These are phyloP conservation scores for Geotrichum aggregatum DNA, from an alignment of 1,139 yeast genomes.

Conservation along the genomic window DNA sequence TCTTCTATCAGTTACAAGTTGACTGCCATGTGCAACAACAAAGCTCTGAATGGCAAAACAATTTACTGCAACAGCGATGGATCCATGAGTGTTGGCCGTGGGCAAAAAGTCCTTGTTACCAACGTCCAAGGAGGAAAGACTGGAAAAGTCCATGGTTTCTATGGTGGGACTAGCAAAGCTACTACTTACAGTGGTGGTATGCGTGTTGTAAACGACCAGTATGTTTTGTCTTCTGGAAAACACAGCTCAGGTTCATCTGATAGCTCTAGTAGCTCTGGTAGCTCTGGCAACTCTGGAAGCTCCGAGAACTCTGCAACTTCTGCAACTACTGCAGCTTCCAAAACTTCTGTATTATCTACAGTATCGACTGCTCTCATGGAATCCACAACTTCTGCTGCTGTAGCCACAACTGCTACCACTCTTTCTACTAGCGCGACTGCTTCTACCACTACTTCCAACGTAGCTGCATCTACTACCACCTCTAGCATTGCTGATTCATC, in stretches of 20 bases:
- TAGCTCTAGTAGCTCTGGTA: no score
- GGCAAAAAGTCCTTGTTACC: neutral
- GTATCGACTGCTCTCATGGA: neutral
- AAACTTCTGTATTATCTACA: neutral
- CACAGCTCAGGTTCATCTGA: no score
- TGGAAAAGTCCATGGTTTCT: neutral
- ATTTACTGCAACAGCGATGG: slow-evolving; percentile 2
- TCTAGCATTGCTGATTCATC: neutral
- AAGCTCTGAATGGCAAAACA: neutral
- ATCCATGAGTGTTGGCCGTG: neutral
- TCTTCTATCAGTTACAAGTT: neutral
- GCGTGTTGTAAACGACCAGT: neutral
- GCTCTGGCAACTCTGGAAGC: no score
- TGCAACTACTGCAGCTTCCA: neutral
- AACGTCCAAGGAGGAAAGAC: neutral
- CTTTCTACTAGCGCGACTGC: neutral
- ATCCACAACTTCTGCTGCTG: neutral
- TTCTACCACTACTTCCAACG: neutral
- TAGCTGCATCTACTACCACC: neutral
- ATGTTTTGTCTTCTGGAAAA: neutral
- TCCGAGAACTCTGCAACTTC: neutral
- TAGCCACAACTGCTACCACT: neutral
- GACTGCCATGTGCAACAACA: neutral
- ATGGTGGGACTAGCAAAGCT: slow-evolving; percentile 2
- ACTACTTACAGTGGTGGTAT: neutral